A percentile compares a stretch with the other conserved stretches of the same genome.
Evolutionary conservation across 495 filamentous ascomycete species (phyloP).

Genomic region (Xylaria curta): DNA sequence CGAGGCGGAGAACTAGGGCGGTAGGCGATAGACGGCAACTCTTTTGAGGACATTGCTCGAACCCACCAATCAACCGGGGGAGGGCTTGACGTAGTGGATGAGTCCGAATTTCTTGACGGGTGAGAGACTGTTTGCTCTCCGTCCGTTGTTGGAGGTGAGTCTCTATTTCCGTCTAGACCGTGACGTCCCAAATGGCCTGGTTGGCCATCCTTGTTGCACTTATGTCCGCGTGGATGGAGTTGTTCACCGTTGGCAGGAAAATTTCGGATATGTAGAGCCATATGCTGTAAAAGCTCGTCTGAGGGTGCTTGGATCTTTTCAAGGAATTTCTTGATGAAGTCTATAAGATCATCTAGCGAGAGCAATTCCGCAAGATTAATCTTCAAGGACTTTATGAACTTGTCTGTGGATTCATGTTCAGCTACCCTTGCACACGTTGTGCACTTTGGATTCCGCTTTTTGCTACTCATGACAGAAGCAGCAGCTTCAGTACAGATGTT

Average conservation of each 20-base stretch:
- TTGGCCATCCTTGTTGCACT: conserved; percentile 7
- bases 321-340: background rate
- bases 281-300: conserved; percentile 6
- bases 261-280: conserved; percentile 18
- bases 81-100: conserved; percentile 16
- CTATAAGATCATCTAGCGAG: background rate
- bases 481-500: conserved; percentile 18
- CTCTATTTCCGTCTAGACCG: conserved; percentile 39
- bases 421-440: conserved; percentile 21
- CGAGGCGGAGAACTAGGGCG: conserved; percentile 30
- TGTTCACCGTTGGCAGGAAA: conserved; percentile 10
- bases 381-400: conserved; percentile 22
- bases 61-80: conserved; percentile 29
- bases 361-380: conserved; percentile 7
- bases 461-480: conserved; percentile 10
- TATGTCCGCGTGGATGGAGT: background rate
- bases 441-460: conserved; percentile 18
- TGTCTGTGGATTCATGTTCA: conserved; percentile 14
- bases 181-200: conserved; percentile 24
- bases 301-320: background rate
- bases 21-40: background rate
- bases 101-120: conserved; percentile 15
- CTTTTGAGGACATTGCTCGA: conserved; percentile 14
- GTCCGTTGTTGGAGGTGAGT: conserved; percentile 32
- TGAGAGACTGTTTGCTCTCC: conserved; percentile 24